Conservation (phyloP, 306 rosid genomes). For the Vigna mungo region DNA sequence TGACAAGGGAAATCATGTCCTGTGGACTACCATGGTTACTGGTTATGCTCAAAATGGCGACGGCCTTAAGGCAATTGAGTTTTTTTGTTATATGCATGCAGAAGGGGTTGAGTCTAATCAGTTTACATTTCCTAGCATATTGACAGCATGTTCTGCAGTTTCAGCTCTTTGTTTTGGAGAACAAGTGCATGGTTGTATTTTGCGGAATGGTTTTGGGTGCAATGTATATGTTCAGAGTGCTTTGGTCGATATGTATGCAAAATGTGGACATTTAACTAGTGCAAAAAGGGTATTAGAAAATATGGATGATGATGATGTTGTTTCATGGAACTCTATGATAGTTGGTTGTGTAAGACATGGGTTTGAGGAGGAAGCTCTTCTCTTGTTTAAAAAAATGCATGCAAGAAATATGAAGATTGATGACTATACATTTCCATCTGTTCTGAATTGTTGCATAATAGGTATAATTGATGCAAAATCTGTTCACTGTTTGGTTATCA, state of each 20-base stretch:
- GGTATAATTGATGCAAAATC: constrained; percentile 53
- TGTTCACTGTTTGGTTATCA: constrained; percentile 71
- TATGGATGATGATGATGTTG: constrained; percentile 75
- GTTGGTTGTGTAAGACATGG: constrained; percentile 85
- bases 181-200: constrained; percentile 76
- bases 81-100: constrained; percentile 61
- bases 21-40: constrained; percentile 90
- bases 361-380: constrained; percentile 65
- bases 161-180: constrained; percentile 68
- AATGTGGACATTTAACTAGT: constrained; percentile 69
- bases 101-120: constrained; percentile 73
- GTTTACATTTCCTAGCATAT: constrained; percentile 81
- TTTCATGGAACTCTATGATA: constrained; percentile 91
- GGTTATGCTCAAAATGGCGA: constrained; percentile 87
- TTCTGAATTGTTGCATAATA: constrained; percentile 63
- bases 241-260: constrained; percentile 82
- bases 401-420: constrained; percentile 71
- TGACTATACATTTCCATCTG: constrained; percentile 84
- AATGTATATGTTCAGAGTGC: constrained; percentile 85
- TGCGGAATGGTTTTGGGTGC: constrained; percentile 71
- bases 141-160: constrained; percentile 77
- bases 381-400: constrained; percentile 73
- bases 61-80: constrained; percentile 67
- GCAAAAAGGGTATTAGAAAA: constrained; percentile 61
- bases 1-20: constrained; percentile 66